Conservation (phyloP, 179 eudicot species). For the Silene noctiflora region DNA sequence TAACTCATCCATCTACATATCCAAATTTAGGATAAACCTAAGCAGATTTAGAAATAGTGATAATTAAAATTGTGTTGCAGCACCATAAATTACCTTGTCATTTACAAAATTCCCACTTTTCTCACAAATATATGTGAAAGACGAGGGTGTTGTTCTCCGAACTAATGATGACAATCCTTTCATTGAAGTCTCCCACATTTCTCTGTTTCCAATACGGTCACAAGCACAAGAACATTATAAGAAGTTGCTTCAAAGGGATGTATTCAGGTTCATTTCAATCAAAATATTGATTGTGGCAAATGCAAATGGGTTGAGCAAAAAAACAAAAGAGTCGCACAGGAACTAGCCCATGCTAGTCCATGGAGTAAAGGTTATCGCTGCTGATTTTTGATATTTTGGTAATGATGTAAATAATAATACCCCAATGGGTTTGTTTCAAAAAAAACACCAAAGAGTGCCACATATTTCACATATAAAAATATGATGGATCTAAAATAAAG, state of each 20-base stretch:
- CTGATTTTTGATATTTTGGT: no score
- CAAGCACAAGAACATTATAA: slow-evolving; percentile 17
- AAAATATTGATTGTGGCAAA: background rate
- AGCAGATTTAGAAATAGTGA: background rate
- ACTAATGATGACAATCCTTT: slow-evolving; percentile 78
- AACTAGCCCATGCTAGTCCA: no score
- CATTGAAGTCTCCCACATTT: slow-evolving; percentile 99
- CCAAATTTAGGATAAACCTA: slow-evolving; percentile 12
- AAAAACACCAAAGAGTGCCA: background rate
- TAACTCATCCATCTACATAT: slow-evolving; percentile 93
- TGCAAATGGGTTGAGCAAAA: no score
- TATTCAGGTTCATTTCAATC: slow-evolving; percentile 1
- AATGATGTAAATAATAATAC: no score
- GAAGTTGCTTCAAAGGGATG: background rate
- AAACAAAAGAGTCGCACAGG: no score
- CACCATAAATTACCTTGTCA: slow-evolving; percentile 62
- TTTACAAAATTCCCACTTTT: slow-evolving; percentile 54
- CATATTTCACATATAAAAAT: background rate
- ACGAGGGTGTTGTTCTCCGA: slow-evolving; percentile 76
- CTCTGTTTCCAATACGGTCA: slow-evolving; percentile 48
- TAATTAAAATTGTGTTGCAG: background rate
- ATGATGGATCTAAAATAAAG: no score
- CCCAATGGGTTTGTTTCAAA: no score
- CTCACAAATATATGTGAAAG: slow-evolving; percentile 82
- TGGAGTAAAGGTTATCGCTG: no score